Conservation (phyloP, 306 rosid genomes). For the Canavalia gladiata region DNA sequence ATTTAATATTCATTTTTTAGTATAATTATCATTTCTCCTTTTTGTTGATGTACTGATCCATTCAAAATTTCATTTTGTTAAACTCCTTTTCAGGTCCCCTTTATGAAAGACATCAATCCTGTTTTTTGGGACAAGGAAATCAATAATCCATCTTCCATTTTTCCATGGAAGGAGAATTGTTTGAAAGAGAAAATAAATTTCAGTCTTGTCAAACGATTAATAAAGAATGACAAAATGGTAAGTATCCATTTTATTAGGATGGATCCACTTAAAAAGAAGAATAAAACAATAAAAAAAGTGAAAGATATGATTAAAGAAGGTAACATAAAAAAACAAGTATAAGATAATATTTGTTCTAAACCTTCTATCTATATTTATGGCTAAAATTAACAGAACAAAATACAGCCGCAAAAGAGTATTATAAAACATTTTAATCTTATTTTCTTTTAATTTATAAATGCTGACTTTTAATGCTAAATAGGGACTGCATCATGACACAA, state of each 20-base stretch:
- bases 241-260: too few species aligned
- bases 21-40: too few species aligned
- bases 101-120: neutral
- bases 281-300: too few species aligned
- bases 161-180: neutral
- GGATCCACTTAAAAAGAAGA: too few species aligned
- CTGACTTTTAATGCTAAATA: neutral
- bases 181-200: neutral
- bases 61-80: neutral
- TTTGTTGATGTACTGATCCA: too few species aligned
- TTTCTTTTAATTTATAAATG: neutral
- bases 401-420: neutral
- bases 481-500: neutral
- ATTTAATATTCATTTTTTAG: too few species aligned
- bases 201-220: neutral
- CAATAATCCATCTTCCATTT: neutral
- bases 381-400: neutral
- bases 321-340: too few species aligned
- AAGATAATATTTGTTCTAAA: too few species aligned
- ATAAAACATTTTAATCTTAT: neutral
- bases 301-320: too few species aligned
- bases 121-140: neutral
- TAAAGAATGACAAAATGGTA: too few species aligned
- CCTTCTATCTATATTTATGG: neutral
- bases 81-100: neutral